A percentile compares a stretch with the other conserved stretches of the same genome.
phyloP scores from a whole-genome alignment of 2,329 filamentous ascomycete species.

The Penicillium sp. region DNA sequence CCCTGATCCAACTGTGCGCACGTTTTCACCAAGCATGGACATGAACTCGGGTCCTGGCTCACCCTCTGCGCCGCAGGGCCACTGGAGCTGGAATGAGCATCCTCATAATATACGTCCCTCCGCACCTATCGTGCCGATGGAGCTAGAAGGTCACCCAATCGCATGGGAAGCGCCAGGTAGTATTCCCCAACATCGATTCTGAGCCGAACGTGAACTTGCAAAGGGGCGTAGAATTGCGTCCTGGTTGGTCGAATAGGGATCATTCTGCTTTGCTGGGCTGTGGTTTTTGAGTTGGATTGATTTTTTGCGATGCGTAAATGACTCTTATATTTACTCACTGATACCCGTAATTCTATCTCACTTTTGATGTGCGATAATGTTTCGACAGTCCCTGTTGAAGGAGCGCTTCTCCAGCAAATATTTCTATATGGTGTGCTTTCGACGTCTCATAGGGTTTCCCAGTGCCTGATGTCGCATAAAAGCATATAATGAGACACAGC shows the following conservation, averaged over 20 bases:
- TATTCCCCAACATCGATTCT: background rate
- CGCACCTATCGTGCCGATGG: slow-evolving; percentile 7
- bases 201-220: background rate
- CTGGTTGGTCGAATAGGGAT: background rate
- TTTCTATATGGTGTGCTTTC: too few relatives aligned
- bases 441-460: too few relatives aligned
- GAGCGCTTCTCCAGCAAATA: too few relatives aligned
- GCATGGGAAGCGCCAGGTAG: slow-evolving; percentile 7
- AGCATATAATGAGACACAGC: too few relatives aligned
- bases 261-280: background rate
- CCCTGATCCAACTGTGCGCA: slow-evolving; percentile 9
- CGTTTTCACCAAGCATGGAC: slow-evolving; percentile 6
- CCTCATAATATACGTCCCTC: background rate
- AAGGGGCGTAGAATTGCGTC: background rate
- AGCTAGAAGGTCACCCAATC: slow-evolving; percentile 17
- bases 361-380: background rate
- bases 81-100: slow-evolving; percentile 20
- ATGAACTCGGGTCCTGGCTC: slow-evolving; percentile 1
- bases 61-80: slow-evolving; percentile 6
- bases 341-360: background rate
- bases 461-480: too few relatives aligned
- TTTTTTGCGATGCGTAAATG: background rate
- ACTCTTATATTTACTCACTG: background rate
- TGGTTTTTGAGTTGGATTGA: background rate
- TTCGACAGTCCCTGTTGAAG: background rate